Evolutionary conservation across 2,329 filamentous ascomycete genomes (phyloP).

Genomic region (Curvularia sp.): DNA sequence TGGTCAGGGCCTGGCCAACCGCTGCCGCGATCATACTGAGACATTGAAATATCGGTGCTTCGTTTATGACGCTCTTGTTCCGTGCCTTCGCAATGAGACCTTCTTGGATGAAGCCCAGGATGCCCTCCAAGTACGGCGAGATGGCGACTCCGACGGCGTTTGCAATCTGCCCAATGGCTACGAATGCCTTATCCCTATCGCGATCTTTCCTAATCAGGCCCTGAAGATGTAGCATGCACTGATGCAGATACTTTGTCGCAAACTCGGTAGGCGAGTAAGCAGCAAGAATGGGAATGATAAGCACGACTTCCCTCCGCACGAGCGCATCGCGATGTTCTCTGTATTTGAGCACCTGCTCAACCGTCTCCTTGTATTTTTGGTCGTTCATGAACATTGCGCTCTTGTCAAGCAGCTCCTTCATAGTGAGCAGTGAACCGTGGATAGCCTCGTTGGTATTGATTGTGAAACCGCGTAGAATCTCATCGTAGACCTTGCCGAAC

Average conservation of each 20-base stretch:
- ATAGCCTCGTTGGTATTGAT: constrained; percentile 82
- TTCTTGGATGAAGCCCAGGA: constrained; percentile 91
- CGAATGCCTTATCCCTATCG: constrained; percentile 93
- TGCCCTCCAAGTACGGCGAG: constrained; percentile 91
- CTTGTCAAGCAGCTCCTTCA: constrained; percentile 91
- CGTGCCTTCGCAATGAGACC: constrained; percentile 81
- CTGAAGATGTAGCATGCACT: constrained; percentile 96
- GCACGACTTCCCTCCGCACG: constrained; percentile 87
- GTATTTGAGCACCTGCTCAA: constrained; percentile 89
- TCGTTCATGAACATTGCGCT: constrained; percentile 99
- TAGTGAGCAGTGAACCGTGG: constrained; percentile 90
- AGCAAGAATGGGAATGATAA: constrained; percentile 89
- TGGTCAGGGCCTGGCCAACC: constrained; percentile 94
- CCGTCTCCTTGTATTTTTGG: constrained; percentile 82
- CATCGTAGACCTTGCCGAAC: constrained; percentile 90
- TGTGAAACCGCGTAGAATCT: constrained; percentile 79
- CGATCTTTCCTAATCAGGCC: constrained; percentile 88
- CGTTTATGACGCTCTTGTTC: constrained; percentile 63
- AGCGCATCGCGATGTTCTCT: constrained; percentile 91
- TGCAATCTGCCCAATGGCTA: constrained; percentile 94
- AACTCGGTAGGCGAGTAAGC: constrained; percentile 93
- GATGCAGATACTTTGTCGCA: constrained; percentile 83
- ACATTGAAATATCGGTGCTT: constrained; percentile 89
- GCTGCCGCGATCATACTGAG: constrained; percentile 96
- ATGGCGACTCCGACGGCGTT: constrained; percentile 96